A percentile compares a stretch with the other conserved stretches of the same genome.
Evolutionary conservation across 805 yeast species (phyloP).

Genomic region (Teunomyces atbi): DNA sequence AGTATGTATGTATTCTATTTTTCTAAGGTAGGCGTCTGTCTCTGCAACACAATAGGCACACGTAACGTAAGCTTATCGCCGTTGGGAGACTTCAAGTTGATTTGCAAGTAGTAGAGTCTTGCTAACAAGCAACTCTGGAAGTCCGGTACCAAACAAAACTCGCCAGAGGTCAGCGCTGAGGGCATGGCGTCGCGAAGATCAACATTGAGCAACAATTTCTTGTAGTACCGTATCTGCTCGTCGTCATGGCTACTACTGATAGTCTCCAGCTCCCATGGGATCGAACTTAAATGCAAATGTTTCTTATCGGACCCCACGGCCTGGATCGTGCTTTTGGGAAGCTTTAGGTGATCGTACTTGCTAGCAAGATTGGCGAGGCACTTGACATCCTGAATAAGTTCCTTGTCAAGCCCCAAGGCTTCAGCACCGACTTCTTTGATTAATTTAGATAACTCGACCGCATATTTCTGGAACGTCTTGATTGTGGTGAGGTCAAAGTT

Average conservation of each 20-base stretch:
- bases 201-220: slow-evolving; percentile 21
- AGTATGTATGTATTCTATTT: background rate
- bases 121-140: slow-evolving; percentile 37
- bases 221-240: slow-evolving; percentile 16
- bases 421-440: slow-evolving; percentile 22
- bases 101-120: slow-evolving; percentile 31
- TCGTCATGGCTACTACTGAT: slow-evolving; percentile 11
- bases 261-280: slow-evolving; percentile 19
- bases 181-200: slow-evolving; percentile 25
- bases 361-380: slow-evolving; percentile 30
- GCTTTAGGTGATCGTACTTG: slow-evolving; percentile 26
- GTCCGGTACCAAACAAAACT: slow-evolving; percentile 37
- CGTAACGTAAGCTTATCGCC: slow-evolving; percentile 23
- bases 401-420: slow-evolving; percentile 25
- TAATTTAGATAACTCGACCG: slow-evolving; percentile 24
- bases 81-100: slow-evolving; percentile 23
- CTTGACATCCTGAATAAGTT: slow-evolving; percentile 27
- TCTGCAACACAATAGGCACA: slow-evolving; percentile 28
- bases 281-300: slow-evolving; percentile 10
- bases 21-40: slow-evolving; percentile 5
- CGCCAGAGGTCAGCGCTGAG: slow-evolving; percentile 14
- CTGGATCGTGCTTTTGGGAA: slow-evolving; percentile 16
- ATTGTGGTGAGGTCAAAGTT: slow-evolving; percentile 32
- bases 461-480: slow-evolving; percentile 30
- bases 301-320: slow-evolving; percentile 8